Conservation (phyloP, 352 stramenopile species). For the Thraustochytrium striatum region DNA sequence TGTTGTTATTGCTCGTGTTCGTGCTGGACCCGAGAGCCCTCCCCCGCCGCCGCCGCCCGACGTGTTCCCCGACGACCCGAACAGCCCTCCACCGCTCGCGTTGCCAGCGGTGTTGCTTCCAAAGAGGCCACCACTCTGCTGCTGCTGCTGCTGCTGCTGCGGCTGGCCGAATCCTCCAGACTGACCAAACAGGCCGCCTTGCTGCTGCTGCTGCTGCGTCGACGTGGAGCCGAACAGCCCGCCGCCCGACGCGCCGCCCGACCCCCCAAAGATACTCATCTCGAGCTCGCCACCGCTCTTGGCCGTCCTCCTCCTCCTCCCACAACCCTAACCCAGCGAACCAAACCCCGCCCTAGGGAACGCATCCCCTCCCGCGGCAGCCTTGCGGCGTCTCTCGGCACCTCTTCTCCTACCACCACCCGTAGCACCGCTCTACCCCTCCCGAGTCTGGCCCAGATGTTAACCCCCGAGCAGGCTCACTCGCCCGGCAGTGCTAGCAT, state of each 20-base stretch:
- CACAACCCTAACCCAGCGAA: no score
- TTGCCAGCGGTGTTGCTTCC: slow-evolving; percentile 2
- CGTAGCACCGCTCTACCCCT: no score
- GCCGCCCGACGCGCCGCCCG: not conserved
- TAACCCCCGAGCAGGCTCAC: no score
- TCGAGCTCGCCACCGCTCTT: no score
- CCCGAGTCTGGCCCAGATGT: no score
- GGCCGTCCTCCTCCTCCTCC: no score
- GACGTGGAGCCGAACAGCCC: not conserved
- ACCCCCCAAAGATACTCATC: not conserved
- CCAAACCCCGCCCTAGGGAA: no score
- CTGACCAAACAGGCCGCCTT: not conserved
- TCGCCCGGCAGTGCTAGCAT: no score
- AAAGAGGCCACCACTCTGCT: slow-evolving; percentile 14
- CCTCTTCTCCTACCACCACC: no score
- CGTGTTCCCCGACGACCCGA: not conserved
- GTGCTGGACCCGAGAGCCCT: slow-evolving; percentile 7
- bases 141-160: not conserved
- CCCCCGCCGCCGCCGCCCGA: not conserved
- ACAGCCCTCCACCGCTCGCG: not conserved
- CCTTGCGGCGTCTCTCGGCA: no score
- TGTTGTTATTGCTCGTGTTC: not conserved
- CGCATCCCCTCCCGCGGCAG: no score
- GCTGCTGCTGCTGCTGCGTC: not conserved
- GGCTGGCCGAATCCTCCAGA: not conserved